These are phyloP conservation scores for Lentinus brumalis DNA, from an alignment of 768 basidiomycete genomes.

Conservation along the genomic window DNA sequence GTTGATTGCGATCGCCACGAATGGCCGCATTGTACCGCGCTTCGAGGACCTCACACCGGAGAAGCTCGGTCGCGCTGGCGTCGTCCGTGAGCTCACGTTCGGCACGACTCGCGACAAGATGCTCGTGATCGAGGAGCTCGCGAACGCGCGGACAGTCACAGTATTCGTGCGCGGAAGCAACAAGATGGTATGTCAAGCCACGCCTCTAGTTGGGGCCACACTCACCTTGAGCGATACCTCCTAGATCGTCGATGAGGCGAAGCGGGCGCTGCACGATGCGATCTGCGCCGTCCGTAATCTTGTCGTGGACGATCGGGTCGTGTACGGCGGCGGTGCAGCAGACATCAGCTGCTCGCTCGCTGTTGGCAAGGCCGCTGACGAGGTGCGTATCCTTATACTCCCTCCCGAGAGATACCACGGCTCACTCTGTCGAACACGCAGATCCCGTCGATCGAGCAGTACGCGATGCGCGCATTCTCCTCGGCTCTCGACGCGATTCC, in stretches of 20 bases:
- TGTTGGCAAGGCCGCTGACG: slow-evolving; percentile 92
- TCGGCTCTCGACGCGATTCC: slow-evolving; percentile 95
- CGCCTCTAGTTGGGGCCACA: not conserved
- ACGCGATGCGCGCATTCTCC: slow-evolving; percentile 99
- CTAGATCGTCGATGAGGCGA: slow-evolving; percentile 98
- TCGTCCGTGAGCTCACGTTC: slow-evolving; percentile 93
- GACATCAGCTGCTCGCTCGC: slow-evolving; percentile 96
- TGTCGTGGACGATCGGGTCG: slow-evolving; percentile 92
- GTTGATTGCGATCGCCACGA: slow-evolving; percentile 98
- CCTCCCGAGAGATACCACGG: not conserved
- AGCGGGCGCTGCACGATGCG: slow-evolving; percentile 96
- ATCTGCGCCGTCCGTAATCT: slow-evolving; percentile 97
- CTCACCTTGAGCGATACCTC: not conserved
- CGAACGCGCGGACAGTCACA: slow-evolving; percentile 94
- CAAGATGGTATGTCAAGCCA: slow-evolving; percentile 77
- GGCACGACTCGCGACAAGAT: slow-evolving; percentile 99
- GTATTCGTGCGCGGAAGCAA: slow-evolving; percentile 97
- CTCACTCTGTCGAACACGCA: slow-evolving; percentile 30
- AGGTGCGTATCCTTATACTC: slow-evolving; percentile 48
- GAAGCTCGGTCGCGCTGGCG: slow-evolving; percentile 91
- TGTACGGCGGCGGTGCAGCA: slow-evolving; percentile 97
- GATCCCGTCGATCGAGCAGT: slow-evolving; percentile 98
- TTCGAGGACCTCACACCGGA: slow-evolving; percentile 93
- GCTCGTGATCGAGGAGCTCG: slow-evolving; percentile 98
- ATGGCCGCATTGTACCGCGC: slow-evolving; percentile 96